phyloP scores from a whole-genome alignment of 768 basidiomycete species.

The Leccinum pellstonianum region DNA sequence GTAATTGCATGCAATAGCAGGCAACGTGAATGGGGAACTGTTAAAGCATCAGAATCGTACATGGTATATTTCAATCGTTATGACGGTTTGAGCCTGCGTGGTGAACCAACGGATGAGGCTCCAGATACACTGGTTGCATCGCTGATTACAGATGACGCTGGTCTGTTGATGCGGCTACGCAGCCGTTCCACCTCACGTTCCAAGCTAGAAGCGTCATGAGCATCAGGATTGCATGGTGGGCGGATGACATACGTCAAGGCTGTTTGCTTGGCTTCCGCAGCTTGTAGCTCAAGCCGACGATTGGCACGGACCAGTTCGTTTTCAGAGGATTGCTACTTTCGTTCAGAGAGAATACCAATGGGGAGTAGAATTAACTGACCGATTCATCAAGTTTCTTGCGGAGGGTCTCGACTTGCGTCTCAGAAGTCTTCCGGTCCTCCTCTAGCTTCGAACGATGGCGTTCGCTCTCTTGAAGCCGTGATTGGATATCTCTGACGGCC shows the following conservation, averaged over 20 bases:
- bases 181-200: slow-evolving; percentile 71
- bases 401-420: slow-evolving; percentile 54
- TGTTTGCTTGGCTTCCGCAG: slow-evolving; percentile 69
- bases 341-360: slow-evolving; percentile 2
- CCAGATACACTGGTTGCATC: slow-evolving; percentile 21
- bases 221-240: neutral
- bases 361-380: slow-evolving; percentile 41
- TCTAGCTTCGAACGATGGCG: slow-evolving; percentile 61
- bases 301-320: slow-evolving; percentile 67
- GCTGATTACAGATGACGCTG: slow-evolving; percentile 40
- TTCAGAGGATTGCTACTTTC: slow-evolving; percentile 64
- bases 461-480: slow-evolving; percentile 59
- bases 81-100: slow-evolving; percentile 28
- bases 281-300: slow-evolving; percentile 75
- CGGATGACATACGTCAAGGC: slow-evolving; percentile 54
- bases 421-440: slow-evolving; percentile 61
- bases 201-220: slow-evolving; percentile 38
- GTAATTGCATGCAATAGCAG: slow-evolving; percentile 13
- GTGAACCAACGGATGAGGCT: slow-evolving; percentile 30
- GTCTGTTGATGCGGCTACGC: slow-evolving; percentile 61
- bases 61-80: slow-evolving; percentile 5
- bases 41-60: neutral
- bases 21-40: neutral
- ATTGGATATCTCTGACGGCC: slow-evolving; percentile 48
- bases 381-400: slow-evolving; percentile 58